Conservation (phyloP, 108 stramenopile species). For the Pseudonitzschia multiseries region DNA sequence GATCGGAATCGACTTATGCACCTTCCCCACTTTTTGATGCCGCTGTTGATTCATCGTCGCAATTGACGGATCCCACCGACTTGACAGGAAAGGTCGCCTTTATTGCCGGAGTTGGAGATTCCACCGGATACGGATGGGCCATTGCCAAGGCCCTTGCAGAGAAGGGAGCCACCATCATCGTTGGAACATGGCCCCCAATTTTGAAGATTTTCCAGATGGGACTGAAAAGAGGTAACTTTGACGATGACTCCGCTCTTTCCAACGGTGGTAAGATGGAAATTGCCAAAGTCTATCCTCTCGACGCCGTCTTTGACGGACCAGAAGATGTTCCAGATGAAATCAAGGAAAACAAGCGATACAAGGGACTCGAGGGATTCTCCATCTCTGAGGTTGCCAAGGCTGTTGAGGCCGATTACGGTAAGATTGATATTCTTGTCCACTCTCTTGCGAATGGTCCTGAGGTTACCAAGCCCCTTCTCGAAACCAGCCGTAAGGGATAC, state of each 20-base stretch:
- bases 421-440: constrained; percentile 96
- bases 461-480: constrained; percentile 96
- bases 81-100: constrained; percentile 94
- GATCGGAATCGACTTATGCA: constrained; percentile 2
- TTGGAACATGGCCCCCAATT: constrained; percentile 98
- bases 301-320: constrained; percentile 93
- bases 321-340: constrained; percentile 96
- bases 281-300: constrained; percentile 96
- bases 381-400: constrained; percentile 93
- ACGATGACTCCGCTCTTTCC: constrained; percentile 78
- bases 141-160: constrained; percentile 93
- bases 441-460: constrained; percentile 98
- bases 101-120: constrained; percentile 96
- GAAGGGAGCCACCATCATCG: constrained; percentile 94
- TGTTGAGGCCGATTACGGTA: constrained; percentile 95
- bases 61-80: constrained; percentile 37
- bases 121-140: constrained; percentile 98
- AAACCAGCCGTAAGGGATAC: constrained; percentile 95
- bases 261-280: constrained; percentile 93
- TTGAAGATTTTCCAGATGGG: constrained; percentile 93
- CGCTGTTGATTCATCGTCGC: neutral
- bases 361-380: constrained; percentile 92
- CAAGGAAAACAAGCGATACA: constrained; percentile 93
- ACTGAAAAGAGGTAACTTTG: constrained; percentile 86
- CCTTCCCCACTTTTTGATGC: constrained; percentile 1